Evolutionary conservation across 139 green algal genomes (phyloP).

Genomic region (Chlorella sorokiniana): DNA sequence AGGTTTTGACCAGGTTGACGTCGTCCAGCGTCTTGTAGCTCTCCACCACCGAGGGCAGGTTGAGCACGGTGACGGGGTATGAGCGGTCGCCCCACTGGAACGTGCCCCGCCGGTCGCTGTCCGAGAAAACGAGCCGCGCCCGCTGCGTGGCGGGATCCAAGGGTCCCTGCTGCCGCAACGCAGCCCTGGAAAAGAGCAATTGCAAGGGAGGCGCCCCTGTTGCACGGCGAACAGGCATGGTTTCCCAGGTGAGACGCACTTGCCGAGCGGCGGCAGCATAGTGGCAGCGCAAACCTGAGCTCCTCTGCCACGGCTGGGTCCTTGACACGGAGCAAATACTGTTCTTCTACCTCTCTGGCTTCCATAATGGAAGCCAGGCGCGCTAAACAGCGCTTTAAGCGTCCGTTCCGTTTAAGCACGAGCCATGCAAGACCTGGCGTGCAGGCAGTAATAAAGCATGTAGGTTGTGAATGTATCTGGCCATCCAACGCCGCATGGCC

Average conservation of each 20-base stretch:
- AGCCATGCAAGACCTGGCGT: no score
- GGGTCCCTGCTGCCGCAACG: neutral
- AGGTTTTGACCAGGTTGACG: constrained; percentile 88
- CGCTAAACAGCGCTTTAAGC: neutral
- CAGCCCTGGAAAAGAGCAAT: neutral
- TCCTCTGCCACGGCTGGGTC: constrained; percentile 61
- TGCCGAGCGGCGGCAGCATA: no score
- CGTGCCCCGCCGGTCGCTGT: constrained; percentile 37
- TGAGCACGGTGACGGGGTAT: constrained; percentile 68
- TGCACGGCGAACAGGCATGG: neutral
- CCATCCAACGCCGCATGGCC: no score
- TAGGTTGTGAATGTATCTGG: no score
- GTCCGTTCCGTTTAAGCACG: no score
- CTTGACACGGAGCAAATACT: constrained; percentile 71
- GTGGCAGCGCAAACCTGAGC: no score
- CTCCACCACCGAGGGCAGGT: constrained; percentile 87
- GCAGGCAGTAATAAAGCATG: no score
- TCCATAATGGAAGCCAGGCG: neutral
- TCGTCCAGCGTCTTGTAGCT: constrained; percentile 94
- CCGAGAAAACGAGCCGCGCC: neutral
- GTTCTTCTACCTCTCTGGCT: constrained; percentile 59
- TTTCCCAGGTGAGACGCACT: no score
- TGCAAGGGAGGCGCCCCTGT: neutral
- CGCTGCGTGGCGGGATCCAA: neutral
- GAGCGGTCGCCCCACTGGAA: constrained; percentile 51